phyloP scores from a whole-genome alignment of 73 alveolate species.

The Paramecium tetraurelia region DNA sequence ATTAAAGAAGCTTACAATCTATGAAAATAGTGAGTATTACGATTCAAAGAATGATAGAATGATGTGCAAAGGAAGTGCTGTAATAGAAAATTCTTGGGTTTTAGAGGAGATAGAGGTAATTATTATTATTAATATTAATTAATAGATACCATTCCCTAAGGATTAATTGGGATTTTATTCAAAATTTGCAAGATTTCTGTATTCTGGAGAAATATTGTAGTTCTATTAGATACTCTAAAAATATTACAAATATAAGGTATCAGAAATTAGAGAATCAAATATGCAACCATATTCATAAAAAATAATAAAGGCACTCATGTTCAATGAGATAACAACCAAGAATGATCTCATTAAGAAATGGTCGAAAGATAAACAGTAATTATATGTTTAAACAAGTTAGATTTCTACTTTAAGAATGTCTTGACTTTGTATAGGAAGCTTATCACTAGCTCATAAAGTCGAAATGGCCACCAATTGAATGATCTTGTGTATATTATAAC shows the following conservation, averaged over 20 bases:
- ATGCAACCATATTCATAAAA: conserved; percentile 21
- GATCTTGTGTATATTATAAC: neutral
- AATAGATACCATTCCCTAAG: conserved; percentile 32
- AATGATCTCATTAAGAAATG: neutral
- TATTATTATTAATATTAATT: neutral
- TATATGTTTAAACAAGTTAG: neutral
- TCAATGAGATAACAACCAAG: conserved; percentile 13
- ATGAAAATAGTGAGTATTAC: conserved; percentile 21
- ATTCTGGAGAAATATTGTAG: neutral
- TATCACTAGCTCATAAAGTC: neutral
- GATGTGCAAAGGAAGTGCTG: conserved; percentile 35
- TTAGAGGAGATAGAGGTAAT: neutral
- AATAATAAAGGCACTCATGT: conserved; percentile 28
- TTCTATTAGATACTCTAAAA: neutral
- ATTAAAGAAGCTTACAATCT: neutral
- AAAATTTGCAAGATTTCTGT: conserved; percentile 32
- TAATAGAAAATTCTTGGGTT: conserved; percentile 5
- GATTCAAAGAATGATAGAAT: conserved; percentile 22
- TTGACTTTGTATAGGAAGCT: neutral
- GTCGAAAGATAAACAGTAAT: conserved; percentile 51
- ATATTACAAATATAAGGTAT: neutral
- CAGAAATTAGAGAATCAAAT: conserved; percentile 51
- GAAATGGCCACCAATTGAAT: conserved; percentile 25
- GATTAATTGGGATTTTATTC: conserved; percentile 54
- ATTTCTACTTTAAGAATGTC: neutral